These are phyloP conservation scores for Urochloa ruziziensis DNA, from an alignment of 176 grass and related monocot species.

Conservation along the genomic window DNA sequence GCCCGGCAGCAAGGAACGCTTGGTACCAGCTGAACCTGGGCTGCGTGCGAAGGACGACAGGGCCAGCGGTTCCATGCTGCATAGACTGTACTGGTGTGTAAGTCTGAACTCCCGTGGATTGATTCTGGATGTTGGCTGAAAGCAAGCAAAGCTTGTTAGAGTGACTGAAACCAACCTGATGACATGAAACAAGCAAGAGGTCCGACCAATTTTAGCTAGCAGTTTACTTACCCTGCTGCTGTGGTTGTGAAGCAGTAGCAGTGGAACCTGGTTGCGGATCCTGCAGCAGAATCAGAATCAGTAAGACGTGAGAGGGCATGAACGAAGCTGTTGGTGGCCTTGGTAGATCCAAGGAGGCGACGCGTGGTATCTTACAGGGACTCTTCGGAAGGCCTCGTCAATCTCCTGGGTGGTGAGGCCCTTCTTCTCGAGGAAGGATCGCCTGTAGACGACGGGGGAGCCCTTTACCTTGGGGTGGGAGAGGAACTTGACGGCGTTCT, in stretches of 20 bases:
- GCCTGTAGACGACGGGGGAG: slow-evolving; percentile 71
- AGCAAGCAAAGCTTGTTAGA: slow-evolving; percentile 18
- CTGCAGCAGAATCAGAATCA: slow-evolving; percentile 22
- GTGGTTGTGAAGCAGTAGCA: slow-evolving; percentile 26
- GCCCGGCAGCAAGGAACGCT: slow-evolving; percentile 61
- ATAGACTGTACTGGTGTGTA: slow-evolving; percentile 22
- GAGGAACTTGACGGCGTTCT: slow-evolving; percentile 94
- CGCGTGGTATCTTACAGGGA: slow-evolving; percentile 55
- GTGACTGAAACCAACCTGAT: background rate
- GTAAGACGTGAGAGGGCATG: background rate
- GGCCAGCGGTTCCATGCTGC: slow-evolving; percentile 16
- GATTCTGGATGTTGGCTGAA: slow-evolving; percentile 20
- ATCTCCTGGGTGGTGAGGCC: slow-evolving; percentile 88
- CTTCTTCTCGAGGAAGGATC: slow-evolving; percentile 89
- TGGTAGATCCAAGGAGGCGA: background rate
- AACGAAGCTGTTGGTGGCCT: background rate
- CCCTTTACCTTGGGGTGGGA: slow-evolving; percentile 84
- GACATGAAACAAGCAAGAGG: background rate
- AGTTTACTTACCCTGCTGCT: slow-evolving; percentile 37
- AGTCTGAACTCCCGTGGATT: slow-evolving; percentile 5
- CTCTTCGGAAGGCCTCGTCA: slow-evolving; percentile 89
- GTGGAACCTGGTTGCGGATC: slow-evolving; percentile 53
- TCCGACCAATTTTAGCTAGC: background rate
- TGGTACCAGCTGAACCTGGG: slow-evolving; percentile 64
- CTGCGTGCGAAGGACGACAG: slow-evolving; percentile 15